Evolutionary conservation across 179 eudicot genomes (phyloP).

Genomic region (Beta corolliflora): DNA sequence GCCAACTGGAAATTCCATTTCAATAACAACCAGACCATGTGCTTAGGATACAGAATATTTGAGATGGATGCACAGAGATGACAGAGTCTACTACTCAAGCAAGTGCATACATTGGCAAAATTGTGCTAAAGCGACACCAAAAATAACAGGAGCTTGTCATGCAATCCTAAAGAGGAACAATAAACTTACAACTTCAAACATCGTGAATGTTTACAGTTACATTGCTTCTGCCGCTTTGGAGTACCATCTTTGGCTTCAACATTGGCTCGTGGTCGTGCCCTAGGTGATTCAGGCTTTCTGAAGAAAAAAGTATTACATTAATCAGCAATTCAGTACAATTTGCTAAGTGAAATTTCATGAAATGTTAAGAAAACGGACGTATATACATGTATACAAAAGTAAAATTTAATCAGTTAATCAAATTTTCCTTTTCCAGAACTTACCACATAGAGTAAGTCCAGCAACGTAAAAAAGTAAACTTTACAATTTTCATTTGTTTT

Average conservation of each 20-base stretch:
- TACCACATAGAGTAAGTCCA: not conserved
- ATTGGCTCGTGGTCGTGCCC: conserved; percentile 49
- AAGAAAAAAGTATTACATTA: conserved; percentile 6
- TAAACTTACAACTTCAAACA: conserved; percentile 85
- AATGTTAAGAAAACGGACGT: not conserved
- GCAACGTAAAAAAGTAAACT: too few relatives aligned
- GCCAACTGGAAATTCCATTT: not conserved
- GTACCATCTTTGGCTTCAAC: conserved; percentile 73
- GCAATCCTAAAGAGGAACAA: not conserved
- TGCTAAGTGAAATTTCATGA: not conserved
- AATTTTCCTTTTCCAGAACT: not conserved
- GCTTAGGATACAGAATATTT: not conserved
- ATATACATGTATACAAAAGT: not conserved
- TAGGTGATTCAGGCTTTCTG: conserved; percentile 83
- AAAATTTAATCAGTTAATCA: not conserved
- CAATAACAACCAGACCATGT: not conserved
- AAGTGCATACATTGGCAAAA: not conserved
- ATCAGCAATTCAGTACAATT: not conserved
- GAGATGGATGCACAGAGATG: not conserved
- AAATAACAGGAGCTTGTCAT: not conserved
- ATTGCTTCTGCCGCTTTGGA: conserved; percentile 90
- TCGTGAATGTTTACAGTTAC: conserved; percentile 88
- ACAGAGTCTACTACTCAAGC: not conserved
- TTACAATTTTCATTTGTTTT: not conserved
- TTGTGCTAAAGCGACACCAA: not conserved